phyloP scores from a whole-genome alignment of 2,329 filamentous ascomycete genomes.

The Gliomastix tumulicola region DNA sequence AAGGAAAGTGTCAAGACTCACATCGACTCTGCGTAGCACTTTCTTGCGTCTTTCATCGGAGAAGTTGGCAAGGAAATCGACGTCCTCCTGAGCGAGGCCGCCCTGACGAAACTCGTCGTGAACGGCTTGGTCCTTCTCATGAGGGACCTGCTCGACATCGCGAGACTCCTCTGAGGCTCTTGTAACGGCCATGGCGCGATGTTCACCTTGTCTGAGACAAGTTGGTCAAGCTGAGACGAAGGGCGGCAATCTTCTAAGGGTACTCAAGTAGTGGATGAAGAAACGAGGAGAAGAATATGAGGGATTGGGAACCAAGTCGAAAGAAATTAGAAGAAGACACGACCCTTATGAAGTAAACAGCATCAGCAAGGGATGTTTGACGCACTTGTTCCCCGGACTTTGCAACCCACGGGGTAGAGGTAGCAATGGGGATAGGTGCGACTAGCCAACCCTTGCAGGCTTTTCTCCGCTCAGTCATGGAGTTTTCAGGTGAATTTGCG shows the following conservation, averaged over 20 bases:
- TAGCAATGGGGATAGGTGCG: too few relatives aligned
- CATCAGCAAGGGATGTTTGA: background rate
- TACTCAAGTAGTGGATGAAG: too few relatives aligned
- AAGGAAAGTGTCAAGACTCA: constrained; percentile 4
- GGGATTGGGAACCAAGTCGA: too few relatives aligned
- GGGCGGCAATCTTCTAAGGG: too few relatives aligned
- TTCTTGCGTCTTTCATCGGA: constrained; percentile 18
- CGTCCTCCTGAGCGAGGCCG: constrained; percentile 15
- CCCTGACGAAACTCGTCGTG: constrained; percentile 13
- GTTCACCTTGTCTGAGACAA: too few relatives aligned
- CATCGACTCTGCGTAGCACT: constrained; percentile 20
- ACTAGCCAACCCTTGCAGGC: too few relatives aligned
- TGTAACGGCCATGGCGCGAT: constrained; percentile 7
- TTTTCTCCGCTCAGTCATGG: too few relatives aligned
- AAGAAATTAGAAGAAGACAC: background rate
- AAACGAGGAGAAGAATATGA: too few relatives aligned
- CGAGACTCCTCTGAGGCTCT: constrained; percentile 4
- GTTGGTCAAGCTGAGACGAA: too few relatives aligned
- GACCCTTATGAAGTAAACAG: background rate
- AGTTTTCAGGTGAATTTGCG: too few relatives aligned
- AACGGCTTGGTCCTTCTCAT: constrained; percentile 13
- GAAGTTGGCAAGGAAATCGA: constrained; percentile 20
- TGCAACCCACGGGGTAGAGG: background rate
- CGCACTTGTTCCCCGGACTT: background rate
- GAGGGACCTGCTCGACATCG: constrained; percentile 14